Conservation (phyloP, 805 yeast genomes). For the Kregervanrija pseudodelftensis region DNA sequence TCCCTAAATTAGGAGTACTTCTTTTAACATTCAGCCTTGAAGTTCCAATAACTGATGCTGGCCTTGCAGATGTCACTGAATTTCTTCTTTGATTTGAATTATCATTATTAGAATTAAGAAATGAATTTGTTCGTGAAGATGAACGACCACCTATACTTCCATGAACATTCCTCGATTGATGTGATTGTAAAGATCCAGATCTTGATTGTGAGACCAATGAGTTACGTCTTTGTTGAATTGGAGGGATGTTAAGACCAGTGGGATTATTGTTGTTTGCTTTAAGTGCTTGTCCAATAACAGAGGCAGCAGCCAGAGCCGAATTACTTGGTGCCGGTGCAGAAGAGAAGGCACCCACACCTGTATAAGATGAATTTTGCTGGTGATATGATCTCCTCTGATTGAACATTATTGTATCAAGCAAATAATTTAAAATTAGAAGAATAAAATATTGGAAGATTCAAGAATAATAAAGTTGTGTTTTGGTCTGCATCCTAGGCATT, state of each 20-base stretch:
- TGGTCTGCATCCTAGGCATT: too few relatives aligned
- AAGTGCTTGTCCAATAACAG: constrained; percentile 45
- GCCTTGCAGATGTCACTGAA: constrained; percentile 4
- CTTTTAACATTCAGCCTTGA: constrained; percentile 1
- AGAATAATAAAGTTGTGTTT: background rate
- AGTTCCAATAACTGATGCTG: background rate
- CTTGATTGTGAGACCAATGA: background rate
- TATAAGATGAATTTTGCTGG: constrained; percentile 6
- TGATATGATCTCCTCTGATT: background rate
- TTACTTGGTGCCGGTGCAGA: constrained; percentile 28
- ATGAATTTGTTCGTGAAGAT: background rate
- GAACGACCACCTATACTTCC: background rate
- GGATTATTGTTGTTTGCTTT: constrained; percentile 28
- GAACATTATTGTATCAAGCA: background rate
- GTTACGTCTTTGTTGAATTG: constrained; percentile 12
- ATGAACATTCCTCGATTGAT: background rate
- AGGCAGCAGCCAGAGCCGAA: constrained; percentile 59
- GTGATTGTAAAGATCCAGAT: background rate
- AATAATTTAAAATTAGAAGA: background rate
- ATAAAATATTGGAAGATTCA: background rate
- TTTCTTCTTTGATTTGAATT: constrained; percentile 4
- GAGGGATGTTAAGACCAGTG: constrained; percentile 26
- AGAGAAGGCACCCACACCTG: constrained; percentile 14
- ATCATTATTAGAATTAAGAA: background rate
- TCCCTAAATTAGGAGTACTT: constrained; percentile 5